Conservation (phyloP, 192 early-diverging fungal genomes). For the Gonapodya sp. region DNA sequence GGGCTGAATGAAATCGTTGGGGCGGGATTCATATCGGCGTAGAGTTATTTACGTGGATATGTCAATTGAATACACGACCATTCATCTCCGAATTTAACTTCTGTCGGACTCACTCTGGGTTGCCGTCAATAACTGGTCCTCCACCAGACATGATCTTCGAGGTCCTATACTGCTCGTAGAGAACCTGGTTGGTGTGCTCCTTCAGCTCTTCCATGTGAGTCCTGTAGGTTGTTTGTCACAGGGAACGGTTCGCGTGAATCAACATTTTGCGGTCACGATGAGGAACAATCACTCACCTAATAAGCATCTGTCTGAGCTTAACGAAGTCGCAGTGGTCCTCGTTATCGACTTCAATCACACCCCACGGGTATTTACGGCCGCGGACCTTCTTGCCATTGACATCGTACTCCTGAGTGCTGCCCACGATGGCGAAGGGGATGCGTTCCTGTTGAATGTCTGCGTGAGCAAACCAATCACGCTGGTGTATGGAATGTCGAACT, state of each 20-base stretch:
- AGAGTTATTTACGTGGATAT: conserved; percentile 2
- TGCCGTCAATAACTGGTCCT: conserved; percentile 2
- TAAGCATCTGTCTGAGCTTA: conserved; percentile 17
- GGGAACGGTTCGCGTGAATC: neutral
- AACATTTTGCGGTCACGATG: neutral
- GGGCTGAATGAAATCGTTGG: conserved; percentile 52
- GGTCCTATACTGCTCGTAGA: conserved; percentile 16
- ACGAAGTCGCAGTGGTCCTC: conserved; percentile 16
- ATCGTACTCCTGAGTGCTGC: conserved; percentile 67
- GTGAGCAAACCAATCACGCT: conserved; percentile 5
- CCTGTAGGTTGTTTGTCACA: too few species aligned
- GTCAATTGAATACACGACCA: too few species aligned
- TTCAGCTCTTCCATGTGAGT: conserved; percentile 17
- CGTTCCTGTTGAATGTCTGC: conserved; percentile 7
- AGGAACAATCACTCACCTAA: neutral
- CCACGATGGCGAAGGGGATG: conserved; percentile 21
- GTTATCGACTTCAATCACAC: conserved; percentile 17
- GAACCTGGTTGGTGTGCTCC: conserved; percentile 16
- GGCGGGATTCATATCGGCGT: too few species aligned
- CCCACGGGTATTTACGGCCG: conserved; percentile 16
- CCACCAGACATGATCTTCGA: conserved; percentile 10
- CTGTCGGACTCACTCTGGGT: conserved; percentile 2
- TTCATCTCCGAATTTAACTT: neutral
- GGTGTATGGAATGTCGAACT: neutral
- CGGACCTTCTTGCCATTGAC: conserved; percentile 59